Evolutionary conservation across 2,329 filamentous ascomycete genomes (phyloP), one percentile per base, ranked within the genome.

Genomic region (Arthrobotrys musiformis): DNA sequence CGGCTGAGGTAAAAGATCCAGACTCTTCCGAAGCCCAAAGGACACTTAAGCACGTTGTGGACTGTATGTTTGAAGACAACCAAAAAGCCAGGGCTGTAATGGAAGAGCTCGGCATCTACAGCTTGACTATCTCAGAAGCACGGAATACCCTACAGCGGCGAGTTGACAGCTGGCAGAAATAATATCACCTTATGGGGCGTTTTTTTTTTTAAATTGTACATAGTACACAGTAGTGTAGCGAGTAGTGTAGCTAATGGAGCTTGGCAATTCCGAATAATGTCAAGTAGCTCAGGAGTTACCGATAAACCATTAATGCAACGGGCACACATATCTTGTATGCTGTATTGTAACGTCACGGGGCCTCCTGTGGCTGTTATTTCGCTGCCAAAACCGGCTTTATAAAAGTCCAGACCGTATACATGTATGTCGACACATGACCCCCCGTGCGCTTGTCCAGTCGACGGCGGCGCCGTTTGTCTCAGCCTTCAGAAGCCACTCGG

Each of bases 1-100:
- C 90, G 2, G 70, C 85, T 0, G 83, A 83, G 26, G 81, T 81
- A 17, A 70, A 62, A 1, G 81, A 81, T 4, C 81, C 83, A 6
- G 83, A 82, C 0, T 82, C 82, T 46, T 79, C 52, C 77, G 81
- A 40, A 80, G 74, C 62, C 58, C 76, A 37, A 82, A 69, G 70
- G 66, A 68, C 61, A 28, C 66, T 81, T 33, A 81, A 70, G 60
- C 78, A 79, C 52, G 79, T 81, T 28, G 79, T 81, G 13, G 69
- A 79, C 11, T 52, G 56, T 17, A 74, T 81, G 58, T 81, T 81
- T 63, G 80, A 81, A 44, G 79, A 80, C 60, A 81, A 80, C 46
- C 79, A 80, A 48, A 80, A 79, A 28, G 80, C 79, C 15, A 79
- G 79, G 48, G 79, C 42, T 37, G 42, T 77, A 17, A 67, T 81